Percentiles rank a stretch among this genome's conserved stretches.
Evolutionary conservation across 2,329 filamentous ascomycete genomes (phyloP).

Genomic region (Cladosporium sp.): DNA sequence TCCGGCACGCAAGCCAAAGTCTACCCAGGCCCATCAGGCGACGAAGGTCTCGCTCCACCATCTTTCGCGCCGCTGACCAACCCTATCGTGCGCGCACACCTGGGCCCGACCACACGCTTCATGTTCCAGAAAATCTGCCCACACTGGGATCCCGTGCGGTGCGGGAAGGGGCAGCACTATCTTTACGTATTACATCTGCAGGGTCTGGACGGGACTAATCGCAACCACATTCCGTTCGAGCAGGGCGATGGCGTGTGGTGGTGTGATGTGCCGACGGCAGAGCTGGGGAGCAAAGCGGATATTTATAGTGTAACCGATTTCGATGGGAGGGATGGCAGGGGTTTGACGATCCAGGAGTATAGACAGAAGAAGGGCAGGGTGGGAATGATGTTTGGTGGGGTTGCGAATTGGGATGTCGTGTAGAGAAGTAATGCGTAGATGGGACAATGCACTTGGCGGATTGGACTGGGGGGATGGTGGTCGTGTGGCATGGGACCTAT

Average conservation of each 20-base stretch:
- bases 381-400: slow-evolving; percentile 47
- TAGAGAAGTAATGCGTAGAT: background rate
- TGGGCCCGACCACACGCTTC: slow-evolving; percentile 55
- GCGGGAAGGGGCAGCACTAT: slow-evolving; percentile 62
- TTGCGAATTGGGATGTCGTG: slow-evolving; percentile 46
- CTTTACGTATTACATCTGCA: slow-evolving; percentile 66
- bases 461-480: background rate
- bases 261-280: slow-evolving; percentile 62
- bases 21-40: slow-evolving; percentile 44
- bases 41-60: slow-evolving; percentile 50
- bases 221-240: slow-evolving; percentile 67
- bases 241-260: slow-evolving; percentile 77
- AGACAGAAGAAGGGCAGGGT: slow-evolving; percentile 44
- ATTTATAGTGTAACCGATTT: slow-evolving; percentile 59
- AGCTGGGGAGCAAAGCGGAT: slow-evolving; percentile 65
- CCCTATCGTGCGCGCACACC: slow-evolving; percentile 58
- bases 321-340: slow-evolving; percentile 48
- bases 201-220: slow-evolving; percentile 61
- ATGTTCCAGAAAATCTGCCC: slow-evolving; percentile 74
- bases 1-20: slow-evolving; percentile 41
- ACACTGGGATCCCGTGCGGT: slow-evolving; percentile 73
- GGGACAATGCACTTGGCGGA: background rate
- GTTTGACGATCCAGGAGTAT: slow-evolving; percentile 48
- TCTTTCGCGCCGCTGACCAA: slow-evolving; percentile 60
- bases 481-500: background rate